A percentile compares a stretch with the other conserved stretches of the same genome.
phyloP scores from a whole-genome alignment of 192 early-diverging fungal species.

The Backusella parvicylindrica region DNA sequence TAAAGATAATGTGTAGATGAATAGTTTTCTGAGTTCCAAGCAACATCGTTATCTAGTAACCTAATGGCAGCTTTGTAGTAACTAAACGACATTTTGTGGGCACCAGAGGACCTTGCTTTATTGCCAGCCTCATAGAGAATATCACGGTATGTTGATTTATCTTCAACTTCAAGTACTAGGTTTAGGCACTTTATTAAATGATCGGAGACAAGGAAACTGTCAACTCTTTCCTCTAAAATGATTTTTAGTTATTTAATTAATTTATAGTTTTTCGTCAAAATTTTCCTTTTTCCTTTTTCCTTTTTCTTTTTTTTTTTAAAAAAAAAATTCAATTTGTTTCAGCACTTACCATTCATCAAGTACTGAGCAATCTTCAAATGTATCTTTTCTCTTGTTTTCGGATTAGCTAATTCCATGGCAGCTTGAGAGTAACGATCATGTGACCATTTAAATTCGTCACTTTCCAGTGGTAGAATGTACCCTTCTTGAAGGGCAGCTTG shows the following conservation, averaged over 20 bases:
- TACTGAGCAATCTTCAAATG: constrained; percentile 29
- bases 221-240: constrained; percentile 5
- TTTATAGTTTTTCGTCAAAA: not conserved
- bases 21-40: constrained; percentile 14
- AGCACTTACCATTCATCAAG: constrained; percentile 20
- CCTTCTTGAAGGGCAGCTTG: constrained; percentile 33
- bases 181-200: constrained; percentile 28
- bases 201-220: constrained; percentile 21
- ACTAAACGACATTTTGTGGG: constrained; percentile 19
- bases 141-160: constrained; percentile 12
- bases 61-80: constrained; percentile 21
- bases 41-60: not conserved
- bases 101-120: constrained; percentile 21
- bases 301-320: not conserved
- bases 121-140: constrained; percentile 21
- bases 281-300: no score
- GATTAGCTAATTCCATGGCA: constrained; percentile 26
- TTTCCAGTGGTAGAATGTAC: constrained; percentile 26
- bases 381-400: constrained; percentile 19
- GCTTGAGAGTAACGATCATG: constrained; percentile 36
- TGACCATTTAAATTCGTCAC: constrained; percentile 30
- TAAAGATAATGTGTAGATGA: constrained; percentile 12
- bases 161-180: not conserved
- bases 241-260: not conserved
- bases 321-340: no score